Evolutionary conservation across 2,329 filamentous ascomycete genomes (phyloP).

Genomic region (Fusarium pseudograminearum): DNA sequence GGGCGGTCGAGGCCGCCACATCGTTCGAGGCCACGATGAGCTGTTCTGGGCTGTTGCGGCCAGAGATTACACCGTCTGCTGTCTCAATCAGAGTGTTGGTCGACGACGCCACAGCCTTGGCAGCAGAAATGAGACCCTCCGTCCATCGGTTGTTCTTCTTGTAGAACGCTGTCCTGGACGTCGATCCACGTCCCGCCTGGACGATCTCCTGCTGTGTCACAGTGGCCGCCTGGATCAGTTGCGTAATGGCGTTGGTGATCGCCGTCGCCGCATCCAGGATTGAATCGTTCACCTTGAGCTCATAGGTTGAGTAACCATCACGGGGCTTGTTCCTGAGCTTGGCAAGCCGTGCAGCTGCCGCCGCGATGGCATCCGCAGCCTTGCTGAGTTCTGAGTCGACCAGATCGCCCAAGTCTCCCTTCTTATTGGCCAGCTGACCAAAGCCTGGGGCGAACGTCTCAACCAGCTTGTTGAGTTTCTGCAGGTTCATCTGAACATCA

Average conservation of each 20-base stretch:
- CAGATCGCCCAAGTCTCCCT: conserved; percentile 90
- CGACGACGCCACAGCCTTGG: conserved; percentile 92
- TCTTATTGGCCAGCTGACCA: conserved; percentile 79
- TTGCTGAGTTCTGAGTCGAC: conserved; percentile 93
- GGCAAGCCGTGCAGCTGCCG: conserved; percentile 86
- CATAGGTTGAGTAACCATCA: conserved; percentile 94
- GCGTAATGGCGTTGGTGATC: conserved; percentile 92
- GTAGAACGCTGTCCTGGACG: conserved; percentile 94
- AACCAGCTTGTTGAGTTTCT: conserved; percentile 92
- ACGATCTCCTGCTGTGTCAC: conserved; percentile 97
- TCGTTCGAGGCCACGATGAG: conserved; percentile 98
- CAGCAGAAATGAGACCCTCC: conserved; percentile 94
- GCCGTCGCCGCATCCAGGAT: conserved; percentile 94
- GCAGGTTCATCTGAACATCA: conserved; percentile 93
- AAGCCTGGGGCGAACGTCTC: conserved; percentile 92
- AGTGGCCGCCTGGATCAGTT: conserved; percentile 94
- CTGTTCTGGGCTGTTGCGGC: conserved; percentile 93
- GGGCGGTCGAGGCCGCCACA: conserved; percentile 94
- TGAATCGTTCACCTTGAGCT: conserved; percentile 93
- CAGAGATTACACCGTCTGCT: conserved; percentile 92
- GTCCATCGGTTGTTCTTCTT: conserved; percentile 99
- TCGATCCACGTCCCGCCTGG: conserved; percentile 87
- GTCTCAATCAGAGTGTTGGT: conserved; percentile 99
- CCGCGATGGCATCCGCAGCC: conserved; percentile 94
- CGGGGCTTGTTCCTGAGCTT: conserved; percentile 97